Conservation (phyloP, 345 rosid genomes). For the Excoecaria agallocha region DNA sequence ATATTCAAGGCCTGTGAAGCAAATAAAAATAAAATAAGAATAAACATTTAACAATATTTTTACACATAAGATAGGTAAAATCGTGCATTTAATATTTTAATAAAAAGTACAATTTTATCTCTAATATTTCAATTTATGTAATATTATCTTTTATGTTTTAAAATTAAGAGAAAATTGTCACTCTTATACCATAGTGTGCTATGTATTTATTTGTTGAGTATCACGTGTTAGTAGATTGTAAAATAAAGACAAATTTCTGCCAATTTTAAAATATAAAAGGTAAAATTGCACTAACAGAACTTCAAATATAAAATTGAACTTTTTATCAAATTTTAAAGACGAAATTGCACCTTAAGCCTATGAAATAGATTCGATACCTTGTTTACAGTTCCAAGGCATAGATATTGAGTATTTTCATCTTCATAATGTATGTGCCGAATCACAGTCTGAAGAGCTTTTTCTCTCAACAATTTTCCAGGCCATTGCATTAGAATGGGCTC, state of each 20-base stretch:
- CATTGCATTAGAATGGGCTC: conserved; percentile 80
- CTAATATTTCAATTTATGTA: too few relatives aligned
- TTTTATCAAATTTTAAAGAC: background rate
- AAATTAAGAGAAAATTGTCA: too few relatives aligned
- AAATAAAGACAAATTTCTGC: too few relatives aligned
- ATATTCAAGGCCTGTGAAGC: conserved; percentile 73
- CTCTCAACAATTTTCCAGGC: conserved; percentile 92
- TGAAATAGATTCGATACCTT: conserved; percentile 44
- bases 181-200: too few relatives aligned
- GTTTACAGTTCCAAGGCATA: conserved; percentile 95
- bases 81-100: too few relatives aligned
- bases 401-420: conserved; percentile 85
- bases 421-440: conserved; percentile 89
- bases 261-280: too few relatives aligned
- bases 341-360: conserved; percentile 15
- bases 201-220: too few relatives aligned
- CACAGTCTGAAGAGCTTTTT: conserved; percentile 59
- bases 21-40: background rate
- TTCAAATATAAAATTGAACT: background rate
- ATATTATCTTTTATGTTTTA: too few relatives aligned
- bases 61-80: too few relatives aligned
- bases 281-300: too few relatives aligned
- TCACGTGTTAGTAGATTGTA: too few relatives aligned
- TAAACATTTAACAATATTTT: background rate
- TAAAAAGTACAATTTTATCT: too few relatives aligned